phyloP scores from a whole-genome alignment of 805 yeast genomes.

The Candida ovalis region DNA sequence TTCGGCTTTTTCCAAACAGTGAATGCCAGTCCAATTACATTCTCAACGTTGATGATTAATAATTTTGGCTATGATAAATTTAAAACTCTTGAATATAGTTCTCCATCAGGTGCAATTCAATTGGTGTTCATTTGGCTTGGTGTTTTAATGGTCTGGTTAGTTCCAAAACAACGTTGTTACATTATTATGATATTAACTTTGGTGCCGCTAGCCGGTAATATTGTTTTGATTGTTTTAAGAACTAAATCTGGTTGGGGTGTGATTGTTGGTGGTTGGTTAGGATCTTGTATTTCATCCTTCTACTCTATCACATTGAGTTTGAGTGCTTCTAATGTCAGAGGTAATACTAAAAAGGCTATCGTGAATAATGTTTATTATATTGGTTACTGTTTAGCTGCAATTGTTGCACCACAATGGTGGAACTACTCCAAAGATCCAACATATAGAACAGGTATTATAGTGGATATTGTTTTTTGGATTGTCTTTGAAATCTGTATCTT shows the following conservation, averaged over 20 bases:
- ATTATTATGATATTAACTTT: slow-evolving; percentile 14
- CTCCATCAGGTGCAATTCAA: slow-evolving; percentile 32
- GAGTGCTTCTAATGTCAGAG: slow-evolving; percentile 46
- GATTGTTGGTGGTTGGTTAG: slow-evolving; percentile 20
- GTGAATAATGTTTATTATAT: slow-evolving; percentile 53
- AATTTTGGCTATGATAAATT: slow-evolving; percentile 32
- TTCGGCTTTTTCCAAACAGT: slow-evolving; percentile 42
- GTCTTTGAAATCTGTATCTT: slow-evolving; percentile 13
- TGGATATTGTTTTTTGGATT: slow-evolving; percentile 44
- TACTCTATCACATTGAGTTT: slow-evolving; percentile 16
- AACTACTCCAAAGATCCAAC: slow-evolving; percentile 50
- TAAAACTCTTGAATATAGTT: slow-evolving; percentile 22
- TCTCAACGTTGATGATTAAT: slow-evolving; percentile 23
- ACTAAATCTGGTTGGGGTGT: slow-evolving; percentile 19
- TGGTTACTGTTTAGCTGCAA: slow-evolving; percentile 60
- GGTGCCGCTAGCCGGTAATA: slow-evolving; percentile 24
- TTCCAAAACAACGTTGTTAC: slow-evolving; percentile 24
- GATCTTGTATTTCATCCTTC: slow-evolving; percentile 19
- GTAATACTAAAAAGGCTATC: slow-evolving; percentile 61
- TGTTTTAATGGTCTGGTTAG: slow-evolving; percentile 8
- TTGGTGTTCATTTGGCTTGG: slow-evolving; percentile 25
- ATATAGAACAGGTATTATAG: slow-evolving; percentile 50
- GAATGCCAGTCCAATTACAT: slow-evolving; percentile 39
- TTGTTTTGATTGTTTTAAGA: slow-evolving; percentile 14
- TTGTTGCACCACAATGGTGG: slow-evolving; percentile 69